A percentile compares a stretch with the other conserved stretches of the same genome.
Conservation (phyloP, 257 asterid species). For the Rehmannia glutinosa region DNA sequence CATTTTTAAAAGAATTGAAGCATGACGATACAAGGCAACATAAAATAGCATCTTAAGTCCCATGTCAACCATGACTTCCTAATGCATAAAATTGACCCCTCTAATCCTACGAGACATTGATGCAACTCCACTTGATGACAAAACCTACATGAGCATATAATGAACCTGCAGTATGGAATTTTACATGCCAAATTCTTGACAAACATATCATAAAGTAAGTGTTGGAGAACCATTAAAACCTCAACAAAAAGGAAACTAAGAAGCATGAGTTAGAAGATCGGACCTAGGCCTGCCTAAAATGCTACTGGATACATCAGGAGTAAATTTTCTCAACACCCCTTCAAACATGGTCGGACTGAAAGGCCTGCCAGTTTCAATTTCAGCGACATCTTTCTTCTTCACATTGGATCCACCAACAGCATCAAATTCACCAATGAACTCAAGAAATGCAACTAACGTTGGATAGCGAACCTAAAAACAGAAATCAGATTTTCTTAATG, state of each 20-base stretch:
- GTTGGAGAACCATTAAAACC: not conserved
- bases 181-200: not conserved
- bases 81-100: not conserved
- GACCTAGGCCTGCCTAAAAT: conserved; percentile 74
- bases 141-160: not conserved
- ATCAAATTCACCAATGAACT: conserved; percentile 64
- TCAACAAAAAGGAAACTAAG: not conserved
- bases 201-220: not conserved
- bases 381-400: conserved; percentile 48
- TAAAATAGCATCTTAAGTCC: not conserved
- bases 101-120: not conserved
- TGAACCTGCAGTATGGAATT: not conserved
- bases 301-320: conserved; percentile 69
- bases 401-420: conserved; percentile 40
- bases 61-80: not conserved
- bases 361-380: conserved; percentile 59
- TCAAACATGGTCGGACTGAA: conserved; percentile 78
- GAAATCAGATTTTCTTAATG: conserved; percentile 3
- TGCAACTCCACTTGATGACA: too few species aligned
- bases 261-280: conserved; percentile 17
- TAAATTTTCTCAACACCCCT: conserved; percentile 62
- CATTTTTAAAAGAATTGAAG: not conserved
- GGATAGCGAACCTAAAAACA: conserved; percentile 63
- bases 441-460: conserved; percentile 66
- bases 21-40: not conserved